Percentiles rank a stretch among this genome's conserved stretches.
phyloP scores from a whole-genome alignment of 129 eudicot genomes.

The Lactuca sativa region DNA sequence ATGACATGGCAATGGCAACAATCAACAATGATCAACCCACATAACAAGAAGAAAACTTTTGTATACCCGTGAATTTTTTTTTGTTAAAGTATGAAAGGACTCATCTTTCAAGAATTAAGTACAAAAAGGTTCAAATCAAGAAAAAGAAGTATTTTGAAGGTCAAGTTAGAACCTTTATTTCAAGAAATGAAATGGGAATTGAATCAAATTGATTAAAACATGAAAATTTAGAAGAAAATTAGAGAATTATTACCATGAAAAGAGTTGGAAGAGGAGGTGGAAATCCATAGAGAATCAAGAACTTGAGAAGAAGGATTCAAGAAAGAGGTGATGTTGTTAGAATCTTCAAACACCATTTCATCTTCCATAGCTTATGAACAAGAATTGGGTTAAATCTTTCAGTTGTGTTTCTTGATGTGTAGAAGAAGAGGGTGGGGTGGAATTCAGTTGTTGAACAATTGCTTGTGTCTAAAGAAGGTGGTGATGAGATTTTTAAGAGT shows the following conservation, averaged over 20 bases:
- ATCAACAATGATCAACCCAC: not conserved
- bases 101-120: not conserved
- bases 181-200: not conserved
- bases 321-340: constrained; percentile 43
- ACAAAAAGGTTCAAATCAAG: not conserved
- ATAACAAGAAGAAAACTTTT: not conserved
- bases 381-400: not conserved
- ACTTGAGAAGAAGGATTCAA: not conserved
- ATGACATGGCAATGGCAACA: not conserved
- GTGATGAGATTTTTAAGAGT: constrained; percentile 44
- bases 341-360: constrained; percentile 45
- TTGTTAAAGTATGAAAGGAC: not conserved
- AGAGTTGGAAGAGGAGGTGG: constrained; percentile 33
- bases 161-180: not conserved
- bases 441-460: not conserved
- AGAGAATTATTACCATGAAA: constrained; percentile 51
- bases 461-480: constrained; percentile 65
- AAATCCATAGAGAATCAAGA: constrained; percentile 57
- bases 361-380: constrained; percentile 23
- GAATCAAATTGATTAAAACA: not conserved
- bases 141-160: not conserved
- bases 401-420: constrained; percentile 30
- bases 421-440: constrained; percentile 12
- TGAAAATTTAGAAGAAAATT: not conserved
- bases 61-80: not conserved